Evolutionary conservation across 1,139 yeast species (phyloP).

Genomic region (Taphrina populina): DNA sequence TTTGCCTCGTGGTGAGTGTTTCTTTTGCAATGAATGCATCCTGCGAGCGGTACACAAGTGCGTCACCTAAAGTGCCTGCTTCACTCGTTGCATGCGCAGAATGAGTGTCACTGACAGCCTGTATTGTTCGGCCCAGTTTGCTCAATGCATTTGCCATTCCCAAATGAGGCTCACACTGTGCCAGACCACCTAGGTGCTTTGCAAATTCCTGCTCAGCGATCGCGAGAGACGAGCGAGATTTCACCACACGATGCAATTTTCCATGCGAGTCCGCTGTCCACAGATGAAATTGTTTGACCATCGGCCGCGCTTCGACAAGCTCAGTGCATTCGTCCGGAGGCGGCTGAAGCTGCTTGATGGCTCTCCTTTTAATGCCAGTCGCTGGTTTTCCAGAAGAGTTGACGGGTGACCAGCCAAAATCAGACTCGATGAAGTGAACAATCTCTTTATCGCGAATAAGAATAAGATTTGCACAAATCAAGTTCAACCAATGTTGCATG

Average conservation of each 20-base stretch:
- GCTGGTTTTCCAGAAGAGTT: conserved; percentile 57
- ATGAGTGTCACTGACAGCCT: conserved; percentile 71
- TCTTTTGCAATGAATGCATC: conserved; percentile 89
- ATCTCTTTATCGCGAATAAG: conserved; percentile 84
- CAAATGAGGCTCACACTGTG: conserved; percentile 57
- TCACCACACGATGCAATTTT: conserved; percentile 57
- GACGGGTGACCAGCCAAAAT: conserved; percentile 60
- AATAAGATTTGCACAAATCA: conserved; percentile 72
- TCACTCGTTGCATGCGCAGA: conserved; percentile 72
- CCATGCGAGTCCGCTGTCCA: conserved; percentile 58
- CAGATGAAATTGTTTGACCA: conserved; percentile 74
- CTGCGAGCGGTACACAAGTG: conserved; percentile 59
- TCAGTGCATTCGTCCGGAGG: conserved; percentile 86
- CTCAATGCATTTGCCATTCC: conserved; percentile 85
- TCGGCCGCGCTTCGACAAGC: conserved; percentile 79
- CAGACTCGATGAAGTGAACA: conserved; percentile 82
- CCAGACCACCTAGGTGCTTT: conserved; percentile 53
- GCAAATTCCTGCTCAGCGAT: conserved; percentile 65
- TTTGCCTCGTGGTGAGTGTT: conserved; percentile 85
- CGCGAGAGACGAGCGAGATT: conserved; percentile 49
- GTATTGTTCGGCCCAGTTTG: conserved; percentile 66
- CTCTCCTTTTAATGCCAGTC: conserved; percentile 80
- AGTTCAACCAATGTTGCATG: conserved; percentile 84
- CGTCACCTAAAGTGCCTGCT: conserved; percentile 76
- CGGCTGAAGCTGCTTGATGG: conserved; percentile 84